Base-by-base conservation (phyloP, 345 rosid genomes). In the Boechera retrofracta region DNA sequence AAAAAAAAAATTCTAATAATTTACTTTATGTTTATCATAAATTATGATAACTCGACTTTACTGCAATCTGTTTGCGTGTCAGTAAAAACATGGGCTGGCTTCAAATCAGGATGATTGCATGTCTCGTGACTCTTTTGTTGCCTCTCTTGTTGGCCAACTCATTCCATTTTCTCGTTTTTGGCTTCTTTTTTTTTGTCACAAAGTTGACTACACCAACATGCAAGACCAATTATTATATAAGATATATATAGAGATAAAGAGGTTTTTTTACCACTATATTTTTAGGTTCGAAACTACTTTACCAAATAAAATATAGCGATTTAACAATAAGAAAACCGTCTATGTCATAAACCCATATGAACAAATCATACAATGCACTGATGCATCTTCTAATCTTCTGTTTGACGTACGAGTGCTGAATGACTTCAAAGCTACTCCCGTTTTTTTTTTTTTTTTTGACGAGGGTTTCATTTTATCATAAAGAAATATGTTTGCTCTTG, bases 31-130 rank as follows among this genome's bases (percentile, higher is more conserved):
- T 76, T 54, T 55, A 69, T 70, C 13, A 31, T 57, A 77, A 70
- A 70, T 64, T 45, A 57, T 77, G 76, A 70, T 48, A 71, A 56
- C 67, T 64, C 55, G 55, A 64, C 81, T 71, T 78, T 72, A 58
- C 77, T 72, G 77, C 77, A 65, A 78, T 78, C 69, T 65, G 77
- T 78, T 65, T 72, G 72, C 73, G 58, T 78, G 81, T 78, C 77
- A 78, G 81, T 77, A 77, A 77, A 57, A 71, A 71, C 76, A 77
- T 77, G 81, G 77, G 72, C 36, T 77, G 77, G 47, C 77, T 71
- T 77, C 77, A 65, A 72, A 72, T 72, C 61, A 72, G 18, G 68
- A 72, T 77, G 68, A 77, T 78, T 65, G 62, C 81, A 72, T 78
- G 81, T 66, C 77, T 77, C 81, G 53, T 71, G 67, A 65, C 76